These are phyloP conservation scores for Ceratocystis cubensis DNA, from an alignment of 2,329 filamentous ascomycete genomes.

Conservation along the genomic window DNA sequence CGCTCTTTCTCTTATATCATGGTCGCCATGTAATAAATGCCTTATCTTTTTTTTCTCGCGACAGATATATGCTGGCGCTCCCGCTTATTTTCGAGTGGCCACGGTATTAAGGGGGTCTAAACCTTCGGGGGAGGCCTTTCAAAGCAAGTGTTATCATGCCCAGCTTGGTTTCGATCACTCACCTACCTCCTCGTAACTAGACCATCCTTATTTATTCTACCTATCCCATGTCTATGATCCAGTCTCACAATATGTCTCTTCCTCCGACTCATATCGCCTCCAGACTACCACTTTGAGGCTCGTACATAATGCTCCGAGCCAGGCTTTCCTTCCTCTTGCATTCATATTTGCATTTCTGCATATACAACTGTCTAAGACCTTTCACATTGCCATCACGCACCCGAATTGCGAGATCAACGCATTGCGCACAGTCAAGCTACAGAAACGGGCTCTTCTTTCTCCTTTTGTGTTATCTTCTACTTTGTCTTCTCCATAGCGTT, in stretches of 20 bases:
- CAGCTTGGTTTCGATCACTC: background rate
- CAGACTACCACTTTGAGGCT: background rate
- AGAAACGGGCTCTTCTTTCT: background rate
- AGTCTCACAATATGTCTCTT: background rate
- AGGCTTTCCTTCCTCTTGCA: background rate
- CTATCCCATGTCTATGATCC: background rate
- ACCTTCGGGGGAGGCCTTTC: no score
- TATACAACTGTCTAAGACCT: background rate
- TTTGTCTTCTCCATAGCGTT: background rate
- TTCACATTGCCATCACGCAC: background rate
- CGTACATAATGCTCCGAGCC: background rate
- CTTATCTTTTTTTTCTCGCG: no score
- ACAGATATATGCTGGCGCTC: no score
- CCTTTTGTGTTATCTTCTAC: background rate
- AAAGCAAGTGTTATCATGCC: background rate
- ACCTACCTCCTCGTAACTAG: background rate
- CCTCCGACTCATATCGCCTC: background rate
- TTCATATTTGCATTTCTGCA: background rate
- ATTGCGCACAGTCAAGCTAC: background rate
- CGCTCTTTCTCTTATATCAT: no score
- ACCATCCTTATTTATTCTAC: background rate
- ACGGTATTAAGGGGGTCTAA: no score
- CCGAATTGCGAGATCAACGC: background rate
- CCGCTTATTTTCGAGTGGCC: no score
- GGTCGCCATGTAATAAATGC: no score